Evolutionary conservation across 192 early-diverging fungal species (phyloP), one percentile per base, ranked within the genome.

Genomic region (Allomyces macrogynus): DNA sequence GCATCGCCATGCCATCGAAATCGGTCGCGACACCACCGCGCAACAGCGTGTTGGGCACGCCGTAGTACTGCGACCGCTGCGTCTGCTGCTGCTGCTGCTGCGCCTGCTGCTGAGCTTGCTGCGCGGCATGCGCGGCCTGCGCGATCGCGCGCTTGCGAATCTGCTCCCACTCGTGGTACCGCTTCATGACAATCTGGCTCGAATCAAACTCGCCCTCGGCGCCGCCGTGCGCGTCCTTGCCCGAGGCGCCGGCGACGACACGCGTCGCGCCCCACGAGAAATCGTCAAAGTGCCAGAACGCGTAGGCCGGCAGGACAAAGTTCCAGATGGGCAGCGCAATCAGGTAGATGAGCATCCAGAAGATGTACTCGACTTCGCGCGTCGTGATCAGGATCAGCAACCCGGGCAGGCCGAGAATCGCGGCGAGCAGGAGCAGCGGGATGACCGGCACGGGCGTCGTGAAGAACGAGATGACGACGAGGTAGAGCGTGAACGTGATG

Each of bases 201-300:
- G 77, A 79, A 61, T 87, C 87, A 71, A 87, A 90, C 68, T 82
- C 80, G 42, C 86, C 89, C 23, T 84, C 79, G 32, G 80, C 78
- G 43, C 68, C 75, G 32, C 84, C 81, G 62, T 88, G 84, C 60
- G 73, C 77, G 14, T 75, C 78, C 54, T 84, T 82, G 62, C 64
- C 74, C 24, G 63, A 65, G 66, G 83, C 82, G 49, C 83, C 85
- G 54, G 79, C 74, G 16, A 86, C 79, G 73, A 77, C 81, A 60
- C 89, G 80, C 1, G 89, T 90, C 68, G 87, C 75, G 23, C 89
- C 89, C 89, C 89, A 90, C 12, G 86, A 83, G 67, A 90, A 90
- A 64, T 90, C 87, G 66, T 90, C 89, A 75, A 90, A 89, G 67
- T 90, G 85, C 89, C 89, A 90, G 72, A 80, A 90, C 11, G 89